These are phyloP conservation scores for Sugiyamaella qingdaonensis DNA, from an alignment of 805 yeast genomes.

Conservation along the genomic window DNA sequence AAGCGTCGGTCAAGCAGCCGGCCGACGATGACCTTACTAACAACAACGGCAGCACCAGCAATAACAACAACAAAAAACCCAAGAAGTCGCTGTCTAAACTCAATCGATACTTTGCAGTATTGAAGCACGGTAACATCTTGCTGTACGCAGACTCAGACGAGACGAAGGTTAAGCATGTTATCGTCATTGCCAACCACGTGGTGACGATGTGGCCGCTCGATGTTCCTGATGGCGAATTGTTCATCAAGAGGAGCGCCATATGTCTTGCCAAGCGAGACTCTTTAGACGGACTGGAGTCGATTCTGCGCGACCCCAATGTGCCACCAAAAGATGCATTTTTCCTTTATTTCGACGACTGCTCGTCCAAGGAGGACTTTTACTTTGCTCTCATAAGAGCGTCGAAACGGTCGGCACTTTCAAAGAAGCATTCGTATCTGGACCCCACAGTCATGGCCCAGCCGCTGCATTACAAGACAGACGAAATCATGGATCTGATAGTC, in stretches of 20 bases:
- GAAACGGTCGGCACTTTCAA: constrained; percentile 33
- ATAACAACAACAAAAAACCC: constrained; percentile 6
- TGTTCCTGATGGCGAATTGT: constrained; percentile 69
- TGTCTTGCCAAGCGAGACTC: constrained; percentile 54
- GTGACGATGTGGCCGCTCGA: constrained; percentile 83
- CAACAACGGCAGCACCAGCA: background rate
- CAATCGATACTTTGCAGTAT: constrained; percentile 43
- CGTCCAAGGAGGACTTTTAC: constrained; percentile 91
- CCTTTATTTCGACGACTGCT: constrained; percentile 71
- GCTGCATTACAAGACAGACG: constrained; percentile 63
- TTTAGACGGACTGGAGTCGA: constrained; percentile 23
- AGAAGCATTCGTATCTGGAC: constrained; percentile 36
- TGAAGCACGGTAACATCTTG: constrained; percentile 84
- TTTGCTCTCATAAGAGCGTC: constrained; percentile 78
- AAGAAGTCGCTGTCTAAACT: constrained; percentile 48
- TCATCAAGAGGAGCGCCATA: constrained; percentile 75
- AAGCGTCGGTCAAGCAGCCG: background rate
- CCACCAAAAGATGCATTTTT: constrained; percentile 46
- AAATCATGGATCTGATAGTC: constrained; percentile 70
- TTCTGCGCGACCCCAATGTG: constrained; percentile 22
- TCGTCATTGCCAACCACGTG: constrained; percentile 65
- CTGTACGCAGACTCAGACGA: constrained; percentile 69
- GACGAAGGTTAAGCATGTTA: constrained; percentile 68
- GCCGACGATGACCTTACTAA: background rate
- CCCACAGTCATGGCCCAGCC: constrained; percentile 69